Base-by-base conservation (phyloP, 1,139 yeast species). In the Magnusiomyces suaveolens region DNA sequence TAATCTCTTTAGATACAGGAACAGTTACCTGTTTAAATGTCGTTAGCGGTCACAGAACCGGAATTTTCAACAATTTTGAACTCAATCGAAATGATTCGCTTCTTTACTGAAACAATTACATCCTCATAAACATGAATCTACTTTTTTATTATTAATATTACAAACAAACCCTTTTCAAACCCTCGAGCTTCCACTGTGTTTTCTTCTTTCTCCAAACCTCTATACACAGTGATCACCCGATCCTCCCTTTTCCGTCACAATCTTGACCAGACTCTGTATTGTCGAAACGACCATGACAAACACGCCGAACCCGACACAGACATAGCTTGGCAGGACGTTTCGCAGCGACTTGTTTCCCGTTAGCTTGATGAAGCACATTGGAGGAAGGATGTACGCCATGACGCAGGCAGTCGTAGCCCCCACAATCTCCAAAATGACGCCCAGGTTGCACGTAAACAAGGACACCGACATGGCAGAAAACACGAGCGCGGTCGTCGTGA, bases 351-450 rank as follows among this genome's bases (percentile, higher is more conserved):
- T 76, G 33, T 48, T 48, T 62, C 78, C 75, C 0, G 87, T 78
- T 60, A 89, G 75, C 59, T 83, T 81, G 57, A 87, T 69, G 64
- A 78, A 86, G 64, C 96, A 89, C 68, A 84, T 68, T 3, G 97
- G 96, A 0, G 97, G 97, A 14, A 90, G 73, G 23, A 90, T 87
- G 64, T 87, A 90, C 0, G 97, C 97, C 86, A 90, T 84, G 41
- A 87, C 74, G 16, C 95, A 87, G 0, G 97, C 97, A 0, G 96
- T 85, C 0, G 96, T 85, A 0, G 96, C 92, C 1, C 97, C 97
- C 36, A 88, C 89, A 6, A 90, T 74, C 64, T 90, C 97, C 52
- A 90, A 74, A 46, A 90, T 84, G 21, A 92, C 86, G 1, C 97
- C 97, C 56, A 90, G 73, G 62, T 90, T 88, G 65, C 96, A 89